These are phyloP conservation scores for Sungouiozyma intestinalis DNA, from an alignment of 805 yeast genomes.

Conservation along the genomic window DNA sequence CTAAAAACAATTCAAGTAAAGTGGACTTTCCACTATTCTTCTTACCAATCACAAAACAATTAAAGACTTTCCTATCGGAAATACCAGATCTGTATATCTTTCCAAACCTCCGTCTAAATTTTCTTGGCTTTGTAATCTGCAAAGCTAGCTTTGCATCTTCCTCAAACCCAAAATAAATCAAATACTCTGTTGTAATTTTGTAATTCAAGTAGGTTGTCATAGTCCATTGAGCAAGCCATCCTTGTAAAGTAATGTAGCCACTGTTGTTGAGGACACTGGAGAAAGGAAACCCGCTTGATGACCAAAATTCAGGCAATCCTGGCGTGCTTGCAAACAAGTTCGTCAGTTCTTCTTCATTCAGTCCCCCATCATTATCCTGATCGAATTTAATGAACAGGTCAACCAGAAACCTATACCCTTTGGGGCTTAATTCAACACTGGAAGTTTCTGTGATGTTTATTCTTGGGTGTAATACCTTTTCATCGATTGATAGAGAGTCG, in stretches of 20 bases:
- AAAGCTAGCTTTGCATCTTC: constrained; percentile 43
- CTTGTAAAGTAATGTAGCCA: constrained; percentile 86
- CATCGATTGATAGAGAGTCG: constrained; percentile 77
- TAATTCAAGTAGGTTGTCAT: constrained; percentile 87
- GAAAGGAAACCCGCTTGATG: constrained; percentile 71
- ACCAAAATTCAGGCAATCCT: constrained; percentile 84
- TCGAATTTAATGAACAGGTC: constrained; percentile 83
- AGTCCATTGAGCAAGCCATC: constrained; percentile 99
- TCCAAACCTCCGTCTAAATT: constrained; percentile 53
- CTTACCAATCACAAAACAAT: constrained; percentile 80
- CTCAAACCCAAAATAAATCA: constrained; percentile 86
- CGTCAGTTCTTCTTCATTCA: constrained; percentile 60
- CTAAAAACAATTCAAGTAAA: constrained; percentile 68
- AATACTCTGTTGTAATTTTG: constrained; percentile 72
- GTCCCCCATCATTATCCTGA: constrained; percentile 93
- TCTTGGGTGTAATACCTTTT: constrained; percentile 67
- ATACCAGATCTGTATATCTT: constrained; percentile 58
- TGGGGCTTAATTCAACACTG: constrained; percentile 85
- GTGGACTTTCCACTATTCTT: constrained; percentile 83
- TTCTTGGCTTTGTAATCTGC: constrained; percentile 74
- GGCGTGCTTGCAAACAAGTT: constrained; percentile 82
- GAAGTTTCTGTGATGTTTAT: constrained; percentile 64
- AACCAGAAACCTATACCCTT: constrained; percentile 84
- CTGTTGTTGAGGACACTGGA: constrained; percentile 84
- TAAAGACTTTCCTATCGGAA: constrained; percentile 81